Base-by-base conservation (phyloP, 179 eudicot species). In the Beta corolliflora region DNA sequence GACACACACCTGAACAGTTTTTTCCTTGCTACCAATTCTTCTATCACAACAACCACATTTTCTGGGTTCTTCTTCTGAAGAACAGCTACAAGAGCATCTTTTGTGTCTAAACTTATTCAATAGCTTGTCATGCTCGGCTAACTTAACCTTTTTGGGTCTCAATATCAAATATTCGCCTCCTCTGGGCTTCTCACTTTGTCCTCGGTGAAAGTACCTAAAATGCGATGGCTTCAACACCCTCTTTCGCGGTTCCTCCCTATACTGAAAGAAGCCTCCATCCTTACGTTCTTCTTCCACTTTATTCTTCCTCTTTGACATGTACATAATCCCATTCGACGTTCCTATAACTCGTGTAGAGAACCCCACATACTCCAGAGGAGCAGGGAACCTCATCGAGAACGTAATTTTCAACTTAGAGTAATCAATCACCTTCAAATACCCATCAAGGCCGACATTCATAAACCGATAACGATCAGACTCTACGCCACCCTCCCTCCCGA, bases 391-490 rank as follows among this genome's bases (percentile, higher is more conserved):
- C 97, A 92, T 94, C 0, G 99, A 89, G 77, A 87, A 85, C 4
- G 98, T 95, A 50, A 88, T 77, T 83, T 91, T 94, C 73, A 88
- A 78, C 80, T 88, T 95, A 0, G 94, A 85, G 83, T 90, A 95
- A 86, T 95, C 99, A 64, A 93, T 90, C 29, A 90, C 95, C 81
- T 92, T 93, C 89, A 95, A 83, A 73, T 89, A 95, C 77, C 99
- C 99, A 82, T 95, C 99, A 7, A 95, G 84, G 3, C 91, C 84
- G 36, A 93, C 99, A 78, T 94, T 93, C 88, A 95, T 54, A 64
- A 95, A 86, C 3, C 98, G 86, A 75, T 85, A 78, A 60, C 91
- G 89, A 60, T 92, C 91, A 0, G 90, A 89, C 56, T 88, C 91
- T 13, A 86, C 91, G 0, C 92, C 97, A 69, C 78, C 80, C 5